A percentile compares a stretch with the other conserved stretches of the same genome.
phyloP scores from a whole-genome alignment of 768 basidiomycete genomes.

The Crassisporium funariophilum region DNA sequence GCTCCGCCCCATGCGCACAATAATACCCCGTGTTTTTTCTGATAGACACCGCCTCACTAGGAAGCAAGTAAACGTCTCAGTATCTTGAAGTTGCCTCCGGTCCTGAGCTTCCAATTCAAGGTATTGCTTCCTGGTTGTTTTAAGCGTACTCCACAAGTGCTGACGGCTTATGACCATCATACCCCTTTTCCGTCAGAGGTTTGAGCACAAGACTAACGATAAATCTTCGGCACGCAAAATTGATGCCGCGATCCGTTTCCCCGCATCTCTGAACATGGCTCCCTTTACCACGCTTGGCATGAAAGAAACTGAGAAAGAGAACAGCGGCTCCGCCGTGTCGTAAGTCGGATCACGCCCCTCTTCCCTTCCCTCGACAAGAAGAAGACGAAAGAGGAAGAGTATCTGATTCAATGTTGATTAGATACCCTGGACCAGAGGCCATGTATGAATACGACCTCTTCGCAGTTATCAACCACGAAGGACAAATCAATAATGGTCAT shows the following conservation, averaged over 20 bases:
- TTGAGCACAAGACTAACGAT: slow-evolving; percentile 82
- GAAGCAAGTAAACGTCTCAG: slow-evolving; percentile 85
- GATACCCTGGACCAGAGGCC: slow-evolving; percentile 50
- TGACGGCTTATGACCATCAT: slow-evolving; percentile 8
- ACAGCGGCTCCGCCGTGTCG: slow-evolving; percentile 26
- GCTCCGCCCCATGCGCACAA: not conserved
- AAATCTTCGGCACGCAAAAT: slow-evolving; percentile 82
- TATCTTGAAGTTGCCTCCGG: slow-evolving; percentile 83
- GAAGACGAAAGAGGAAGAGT: not conserved
- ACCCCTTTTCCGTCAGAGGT: slow-evolving; percentile 58
- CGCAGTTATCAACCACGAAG: slow-evolving; percentile 93
- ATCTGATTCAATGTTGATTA: not conserved
- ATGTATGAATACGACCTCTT: slow-evolving; percentile 92
- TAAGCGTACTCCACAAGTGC: not conserved
- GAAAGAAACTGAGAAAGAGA: slow-evolving; percentile 52
- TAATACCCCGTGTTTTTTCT: not conserved
- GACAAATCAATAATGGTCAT: slow-evolving; percentile 92
- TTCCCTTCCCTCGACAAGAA: slow-evolving; percentile 1
- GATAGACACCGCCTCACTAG: slow-evolving; percentile 32
- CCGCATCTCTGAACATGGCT: slow-evolving; percentile 84
- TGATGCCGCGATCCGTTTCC: slow-evolving; percentile 80
- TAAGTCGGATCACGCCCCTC: slow-evolving; percentile 22
- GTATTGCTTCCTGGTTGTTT: slow-evolving; percentile 36
- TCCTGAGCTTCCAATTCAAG: slow-evolving; percentile 95
- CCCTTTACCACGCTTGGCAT: slow-evolving; percentile 75